Percentiles rank a stretch among this genome's conserved stretches.
phyloP scores from a whole-genome alignment of 2,329 filamentous ascomycete species.

The Ophiostoma novo-ulmi region DNA sequence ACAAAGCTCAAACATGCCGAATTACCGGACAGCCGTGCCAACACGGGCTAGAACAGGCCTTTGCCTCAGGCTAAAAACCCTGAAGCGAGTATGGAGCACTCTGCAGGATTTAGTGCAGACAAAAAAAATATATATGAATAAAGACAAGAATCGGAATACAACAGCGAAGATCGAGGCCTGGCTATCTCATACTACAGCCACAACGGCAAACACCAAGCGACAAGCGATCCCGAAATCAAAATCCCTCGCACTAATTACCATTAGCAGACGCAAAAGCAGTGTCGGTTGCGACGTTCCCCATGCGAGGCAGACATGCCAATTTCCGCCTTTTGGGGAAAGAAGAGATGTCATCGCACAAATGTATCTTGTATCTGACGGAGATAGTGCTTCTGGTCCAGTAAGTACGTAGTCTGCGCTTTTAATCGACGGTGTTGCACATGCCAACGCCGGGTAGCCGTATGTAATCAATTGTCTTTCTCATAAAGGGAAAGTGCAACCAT shows the following conservation, averaged over 20 bases:
- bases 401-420: background rate
- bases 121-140: background rate
- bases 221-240: background rate
- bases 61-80: background rate
- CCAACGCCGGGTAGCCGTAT: slow-evolving; percentile 1
- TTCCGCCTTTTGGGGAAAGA: slow-evolving; percentile 5
- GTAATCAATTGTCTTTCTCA: background rate
- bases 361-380: slow-evolving; percentile 1
- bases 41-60: slow-evolving; percentile 14
- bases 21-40: slow-evolving; percentile 15
- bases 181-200: background rate
- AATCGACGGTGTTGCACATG: background rate
- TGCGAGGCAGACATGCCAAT: slow-evolving; percentile 1
- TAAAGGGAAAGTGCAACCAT: slow-evolving; percentile 11
- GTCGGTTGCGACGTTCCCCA: slow-evolving; percentile 1
- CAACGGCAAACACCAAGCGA: background rate
- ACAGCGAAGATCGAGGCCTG: background rate
- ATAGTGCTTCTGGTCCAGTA: background rate
- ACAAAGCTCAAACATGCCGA: background rate
- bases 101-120: slow-evolving; percentile 10
- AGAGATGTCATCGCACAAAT: background rate
- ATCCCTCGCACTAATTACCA: slow-evolving; percentile 5
- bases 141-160: slow-evolving; percentile 1
- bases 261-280: background rate
- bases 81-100: background rate